Percentiles rank a stretch among this genome's conserved stretches.
Conservation (phyloP, 164 flowering plant species). For the Warburgia ugandensis region DNA sequence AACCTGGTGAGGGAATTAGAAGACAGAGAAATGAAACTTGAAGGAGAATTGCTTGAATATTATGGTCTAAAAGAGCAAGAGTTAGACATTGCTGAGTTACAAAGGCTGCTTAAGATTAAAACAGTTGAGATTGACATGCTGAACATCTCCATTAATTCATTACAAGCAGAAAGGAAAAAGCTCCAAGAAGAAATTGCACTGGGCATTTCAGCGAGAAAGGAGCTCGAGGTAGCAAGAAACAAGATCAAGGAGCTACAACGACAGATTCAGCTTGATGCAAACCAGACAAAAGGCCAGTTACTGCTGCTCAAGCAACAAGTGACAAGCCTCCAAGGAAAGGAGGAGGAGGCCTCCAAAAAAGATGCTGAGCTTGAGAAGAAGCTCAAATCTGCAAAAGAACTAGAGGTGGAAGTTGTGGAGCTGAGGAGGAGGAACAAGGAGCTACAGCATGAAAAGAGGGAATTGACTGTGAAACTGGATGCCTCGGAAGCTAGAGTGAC, state of each 20-base stretch:
- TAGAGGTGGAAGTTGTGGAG: constrained; percentile 79
- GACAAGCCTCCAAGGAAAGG: constrained; percentile 64
- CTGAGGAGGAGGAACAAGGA: constrained; percentile 86
- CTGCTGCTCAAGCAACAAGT: constrained; percentile 89
- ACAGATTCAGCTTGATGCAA: constrained; percentile 89
- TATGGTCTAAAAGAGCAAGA: constrained; percentile 94
- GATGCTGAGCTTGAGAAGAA: constrained; percentile 70
- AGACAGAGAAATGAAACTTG: constrained; percentile 88
- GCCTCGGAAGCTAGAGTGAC: constrained; percentile 65
- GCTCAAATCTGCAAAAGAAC: constrained; percentile 66
- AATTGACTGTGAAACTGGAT: constrained; percentile 63
- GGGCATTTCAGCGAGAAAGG: constrained; percentile 49
- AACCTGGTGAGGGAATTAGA: constrained; percentile 79
- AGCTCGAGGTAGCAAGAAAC: constrained; percentile 67
- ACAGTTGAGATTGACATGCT: constrained; percentile 85
- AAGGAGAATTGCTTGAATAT: constrained; percentile 92
- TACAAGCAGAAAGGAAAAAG: constrained; percentile 86
- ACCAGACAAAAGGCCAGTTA: constrained; percentile 84
- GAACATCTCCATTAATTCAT: constrained; percentile 66
- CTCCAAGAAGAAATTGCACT: constrained; percentile 68
- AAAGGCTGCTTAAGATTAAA: constrained; percentile 88
- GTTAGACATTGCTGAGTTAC: constrained; percentile 60
- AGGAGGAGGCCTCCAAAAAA: constrained; percentile 69
- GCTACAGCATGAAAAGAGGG: constrained; percentile 91
- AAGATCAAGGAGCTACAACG: constrained; percentile 86